phyloP scores from a whole-genome alignment of 257 asterid genomes.

The Solanum appendiculatum region DNA sequence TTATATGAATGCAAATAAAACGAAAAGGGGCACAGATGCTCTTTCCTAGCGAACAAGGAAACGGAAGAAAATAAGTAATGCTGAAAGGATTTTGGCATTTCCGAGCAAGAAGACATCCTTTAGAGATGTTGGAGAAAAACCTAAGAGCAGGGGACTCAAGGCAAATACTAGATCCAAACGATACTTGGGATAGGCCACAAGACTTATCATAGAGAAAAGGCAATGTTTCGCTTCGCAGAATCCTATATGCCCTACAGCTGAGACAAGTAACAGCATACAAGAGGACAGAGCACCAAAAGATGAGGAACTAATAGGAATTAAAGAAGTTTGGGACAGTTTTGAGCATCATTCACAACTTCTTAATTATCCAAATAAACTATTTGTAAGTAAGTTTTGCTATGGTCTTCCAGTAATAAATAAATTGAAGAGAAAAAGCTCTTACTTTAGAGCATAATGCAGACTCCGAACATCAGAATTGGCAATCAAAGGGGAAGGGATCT shows the following conservation, averaged over 20 bases:
- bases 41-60: neutral
- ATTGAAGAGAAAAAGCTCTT: neutral
- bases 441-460: neutral
- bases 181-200: neutral
- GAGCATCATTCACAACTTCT: neutral
- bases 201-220: neutral
- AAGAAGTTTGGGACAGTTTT: neutral
- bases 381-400: neutral
- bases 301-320: neutral
- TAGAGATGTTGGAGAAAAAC: neutral
- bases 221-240: neutral
- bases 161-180: neutral
- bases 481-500: neutral
- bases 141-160: neutral
- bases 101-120: neutral
- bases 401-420: neutral
- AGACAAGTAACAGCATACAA: neutral
- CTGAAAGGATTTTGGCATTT: neutral
- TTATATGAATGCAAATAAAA: neutral
- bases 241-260: neutral
- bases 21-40: neutral
- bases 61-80: neutral
- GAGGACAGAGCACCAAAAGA: neutral
- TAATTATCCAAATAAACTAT: neutral
- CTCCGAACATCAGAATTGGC: neutral